Evolutionary conservation across 371 early-diverging fungal genomes (phyloP).

Genomic region (Apophysomyces ossiformis): DNA sequence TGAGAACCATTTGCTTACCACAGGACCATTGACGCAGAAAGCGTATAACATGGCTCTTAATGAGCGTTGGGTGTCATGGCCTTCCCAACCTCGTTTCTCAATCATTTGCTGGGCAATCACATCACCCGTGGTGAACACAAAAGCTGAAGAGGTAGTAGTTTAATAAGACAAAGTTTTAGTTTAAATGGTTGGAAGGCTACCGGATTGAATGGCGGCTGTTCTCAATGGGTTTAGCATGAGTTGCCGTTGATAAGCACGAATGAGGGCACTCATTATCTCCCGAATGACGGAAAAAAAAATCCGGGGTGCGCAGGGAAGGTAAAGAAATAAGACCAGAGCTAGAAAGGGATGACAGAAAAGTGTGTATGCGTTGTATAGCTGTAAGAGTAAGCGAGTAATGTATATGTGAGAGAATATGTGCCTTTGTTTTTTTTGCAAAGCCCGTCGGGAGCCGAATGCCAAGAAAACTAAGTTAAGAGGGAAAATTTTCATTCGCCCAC

Average conservation of each 20-base stretch:
- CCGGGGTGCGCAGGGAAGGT: neutral
- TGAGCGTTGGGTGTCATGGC: slow-evolving; percentile 32
- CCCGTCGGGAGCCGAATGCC: too few species aligned
- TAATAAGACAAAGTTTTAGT: neutral
- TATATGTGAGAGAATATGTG: too few species aligned
- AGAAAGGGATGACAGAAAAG: too few species aligned
- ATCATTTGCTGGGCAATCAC: slow-evolving; percentile 33
- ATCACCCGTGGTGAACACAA: slow-evolving; percentile 35
- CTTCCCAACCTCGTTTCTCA: slow-evolving; percentile 28
- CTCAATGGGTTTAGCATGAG: neutral
- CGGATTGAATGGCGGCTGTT: slow-evolving; percentile 22
- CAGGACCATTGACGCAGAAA: slow-evolving; percentile 30
- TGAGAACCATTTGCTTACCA: slow-evolving; percentile 34
- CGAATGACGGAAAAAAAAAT: neutral
- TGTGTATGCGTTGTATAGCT: too few species aligned
- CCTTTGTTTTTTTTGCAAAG: too few species aligned
- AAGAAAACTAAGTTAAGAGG: too few species aligned
- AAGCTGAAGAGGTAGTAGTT: neutral
- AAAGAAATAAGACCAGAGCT: neutral
- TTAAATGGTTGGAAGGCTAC: slow-evolving; percentile 7
- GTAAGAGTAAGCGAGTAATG: too few species aligned
- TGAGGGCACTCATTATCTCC: neutral
- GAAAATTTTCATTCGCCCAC: too few species aligned
- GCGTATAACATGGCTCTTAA: slow-evolving; percentile 33
- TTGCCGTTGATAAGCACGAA: neutral